Base-by-base conservation (phyloP, 495 filamentous ascomycete species). In the Penicillium coprophilum region DNA sequence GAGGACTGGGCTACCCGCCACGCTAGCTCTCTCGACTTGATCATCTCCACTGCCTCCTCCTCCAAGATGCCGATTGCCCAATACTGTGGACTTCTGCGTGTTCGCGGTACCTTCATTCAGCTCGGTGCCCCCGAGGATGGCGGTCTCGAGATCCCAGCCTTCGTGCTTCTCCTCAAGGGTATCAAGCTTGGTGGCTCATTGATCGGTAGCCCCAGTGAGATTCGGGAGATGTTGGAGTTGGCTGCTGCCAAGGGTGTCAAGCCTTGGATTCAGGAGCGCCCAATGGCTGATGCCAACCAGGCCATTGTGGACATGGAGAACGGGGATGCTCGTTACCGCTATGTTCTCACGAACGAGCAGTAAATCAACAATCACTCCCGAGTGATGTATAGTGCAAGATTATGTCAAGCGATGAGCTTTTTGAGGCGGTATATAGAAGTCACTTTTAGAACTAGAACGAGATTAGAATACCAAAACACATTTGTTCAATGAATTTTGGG, bases 191-290 rank as follows among this genome's bases (percentile, higher is more conserved):
- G 81, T 11, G 90, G 90, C 3, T 86, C 82, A 10, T 43, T 81
- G 39, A 90, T 93, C 50, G 91, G 91, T 6, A 76, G 80, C 19
- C 90, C 90, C 0, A 62, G 60, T 21, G 87, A 93, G 66, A 92
- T 94, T 60, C 73, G 82, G 44, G 87, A 92, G 66, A 95, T 96
- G 92, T 65, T 96, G 59, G 66, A 86, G 28, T 79, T 96, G 45
- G 90, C 85, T 17, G 89, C 73, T 0, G 80, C 87, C 41, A 87
- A 91, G 73, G 78, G 79, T 0, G 69, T 96, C 49, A 82, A 87
- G 69, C 78, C 88, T 0, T 92, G 88, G 88, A 73, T 94, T 13
- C 69, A 90, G 67, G 76, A 81, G 69, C 73, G 85, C 31, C 81
- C 85, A 10, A 79, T 96, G 83, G 85, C 82, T 69, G 84, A 92